Base-by-base conservation (phyloP, 2,329 filamentous ascomycete genomes). In the Podosphaera fusca region DNA sequence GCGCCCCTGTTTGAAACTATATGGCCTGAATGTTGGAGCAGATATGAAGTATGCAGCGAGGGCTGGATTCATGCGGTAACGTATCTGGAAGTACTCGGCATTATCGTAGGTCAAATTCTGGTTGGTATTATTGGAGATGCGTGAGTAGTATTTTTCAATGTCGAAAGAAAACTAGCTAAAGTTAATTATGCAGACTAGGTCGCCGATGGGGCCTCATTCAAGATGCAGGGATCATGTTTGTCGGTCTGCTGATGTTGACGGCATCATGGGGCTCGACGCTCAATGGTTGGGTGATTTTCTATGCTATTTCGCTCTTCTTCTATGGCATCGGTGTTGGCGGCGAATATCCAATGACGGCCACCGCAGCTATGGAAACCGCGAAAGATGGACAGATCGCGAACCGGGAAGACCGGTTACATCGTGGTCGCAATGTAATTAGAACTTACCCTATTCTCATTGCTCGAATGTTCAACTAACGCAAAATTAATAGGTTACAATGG, bases 231-330 rank as follows among this genome's bases (percentile, higher is more conserved):
- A 89, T 96, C 75, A 96, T 96, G 90, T 87, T 95, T 63, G 65
- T 95, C 64, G 90, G 90, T 73, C 76, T 96, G 29, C 66, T 95
- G 65, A 92, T 95, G 85, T 77, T 96, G 58, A 94, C 86, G 54
- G 86, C 87, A 59, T 84, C 85, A 31, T 96, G 90, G 90, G 90
- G 89, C 60, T 71, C 84, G 36, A 87, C 79, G 40, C 76, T 94
- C 55, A 82, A 96, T 66, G 89, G 89, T 64, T 96, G 90, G 90
- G 85, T 96, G 58, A 94, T 95, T 67, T 95, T 88, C 76, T 96
- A 96, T 69, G 85, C 84, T 60, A 94, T 86, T 85, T 87, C 87
- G 45, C 78, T 96, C 42, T 95, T 95, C 75, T 86, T 96, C 74
- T 92, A 92, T 70, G 81, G 83, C 66, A 76, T 82, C 55, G 79